These are phyloP conservation scores for Tolypocladium capitatum DNA, from an alignment of 2,329 filamentous ascomycete genomes.

Conservation along the genomic window DNA sequence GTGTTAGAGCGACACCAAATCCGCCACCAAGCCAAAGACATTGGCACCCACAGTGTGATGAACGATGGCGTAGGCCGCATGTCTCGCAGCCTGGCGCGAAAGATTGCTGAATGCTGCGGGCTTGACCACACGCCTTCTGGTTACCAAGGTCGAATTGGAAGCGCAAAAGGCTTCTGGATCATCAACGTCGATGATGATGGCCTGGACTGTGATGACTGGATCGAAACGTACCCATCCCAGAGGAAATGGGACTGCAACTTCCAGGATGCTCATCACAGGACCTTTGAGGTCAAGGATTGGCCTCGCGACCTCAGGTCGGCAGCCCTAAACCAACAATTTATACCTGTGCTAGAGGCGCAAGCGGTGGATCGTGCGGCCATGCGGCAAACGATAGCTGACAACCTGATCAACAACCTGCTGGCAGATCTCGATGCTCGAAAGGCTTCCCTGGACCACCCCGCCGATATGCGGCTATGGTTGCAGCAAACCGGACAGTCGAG, in stretches of 20 bases:
- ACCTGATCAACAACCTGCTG: conserved; percentile 36
- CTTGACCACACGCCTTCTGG: conserved; percentile 44
- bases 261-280: conserved; percentile 36
- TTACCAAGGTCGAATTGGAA: conserved; percentile 57
- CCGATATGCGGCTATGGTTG: conserved; percentile 41
- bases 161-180: conserved; percentile 67
- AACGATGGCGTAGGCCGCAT: conserved; percentile 55
- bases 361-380: conserved; percentile 32
- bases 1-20: conserved; percentile 35
- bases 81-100: conserved; percentile 43
- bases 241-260: conserved; percentile 49
- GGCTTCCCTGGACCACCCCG: conserved; percentile 34
- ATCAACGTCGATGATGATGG: conserved; percentile 35
- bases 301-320: conserved; percentile 26
- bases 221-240: conserved; percentile 54
- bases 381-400: conserved; percentile 30
- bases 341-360: conserved; percentile 52
- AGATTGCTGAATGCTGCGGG: conserved; percentile 36
- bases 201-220: conserved; percentile 40
- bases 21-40: conserved; percentile 18
- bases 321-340: conserved; percentile 51
- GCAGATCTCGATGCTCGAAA: conserved; percentile 39
- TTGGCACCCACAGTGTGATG: conserved; percentile 34
- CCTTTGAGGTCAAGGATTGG: conserved; percentile 48
- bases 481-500: conserved; percentile 22